Base-by-base conservation (phyloP, 257 asterid genomes). In the Solanum pimpinellifolium region DNA sequence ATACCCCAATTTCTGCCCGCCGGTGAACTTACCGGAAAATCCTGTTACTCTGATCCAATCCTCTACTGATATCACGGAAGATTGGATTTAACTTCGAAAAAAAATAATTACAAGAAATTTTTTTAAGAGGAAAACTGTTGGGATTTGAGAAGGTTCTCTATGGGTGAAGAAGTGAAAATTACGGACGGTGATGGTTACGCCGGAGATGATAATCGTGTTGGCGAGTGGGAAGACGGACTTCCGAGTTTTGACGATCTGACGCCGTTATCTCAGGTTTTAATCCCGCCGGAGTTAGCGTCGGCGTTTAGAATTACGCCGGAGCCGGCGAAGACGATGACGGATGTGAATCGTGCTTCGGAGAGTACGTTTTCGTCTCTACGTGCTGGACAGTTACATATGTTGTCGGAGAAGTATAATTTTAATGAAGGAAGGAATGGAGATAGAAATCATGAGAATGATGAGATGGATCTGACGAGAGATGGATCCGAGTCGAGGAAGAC, bases 131-230 rank as follows among this genome's bases (percentile, higher is more conserved):
- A 37, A 15, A 49, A 46, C 9, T 52, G 7, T 23, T 68, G 20
- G 41, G 25, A 31, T 68, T 70, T 12, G 29, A 56, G 68, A 83
- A 52, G 27, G 20, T 42, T 87, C 47, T 77, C 82, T 14, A 96
- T 94, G 98, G 95, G 94, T 7, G 96, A 94, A 87, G 96, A 92
- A 90, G 92, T 89, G 81, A 92, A 87, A 87, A 89, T 91, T 23
- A 92, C 82, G 39, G 86, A 86, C 86, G 91, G 42, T 21, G 82
- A 76, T 25, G 87, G 47, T 29, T 81, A 2, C 33, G 59, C 52
- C 11, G 88, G 86, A 42, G 46, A 87, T 14, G 86, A 85, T 21
- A 86, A 85, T 52, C 74, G 88, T 70, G 59, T 88, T 65, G 8
- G 21, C 46, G 84, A 86, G 59, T 88, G 90, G 90, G 90, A 88